phyloP scores from a whole-genome alignment of 2,329 filamentous ascomycete genomes.

The Apiospora aurea region DNA sequence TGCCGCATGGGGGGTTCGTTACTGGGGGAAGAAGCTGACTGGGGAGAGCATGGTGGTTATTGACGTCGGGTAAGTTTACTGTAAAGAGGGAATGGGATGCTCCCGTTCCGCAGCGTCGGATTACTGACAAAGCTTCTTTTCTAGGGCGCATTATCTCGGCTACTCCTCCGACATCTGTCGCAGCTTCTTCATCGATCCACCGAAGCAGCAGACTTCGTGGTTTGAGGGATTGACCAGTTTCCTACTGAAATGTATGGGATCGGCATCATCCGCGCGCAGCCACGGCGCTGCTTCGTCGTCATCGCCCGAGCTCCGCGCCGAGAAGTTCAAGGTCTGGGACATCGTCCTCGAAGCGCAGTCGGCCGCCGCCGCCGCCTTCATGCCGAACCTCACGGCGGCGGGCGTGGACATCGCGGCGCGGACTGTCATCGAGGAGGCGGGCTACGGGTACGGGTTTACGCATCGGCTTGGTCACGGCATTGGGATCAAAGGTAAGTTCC shows the following conservation, averaged over 20 bases:
- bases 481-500: slow-evolving; percentile 61
- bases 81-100: too few species aligned
- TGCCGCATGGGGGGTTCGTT: slow-evolving; percentile 61
- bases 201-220: not conserved
- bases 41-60: slow-evolving; percentile 66
- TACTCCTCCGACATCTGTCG: slow-evolving; percentile 71
- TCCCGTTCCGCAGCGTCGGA: too few species aligned
- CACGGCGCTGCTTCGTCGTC: not conserved
- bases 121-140: slow-evolving; percentile 25
- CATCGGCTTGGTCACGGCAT: slow-evolving; percentile 70
- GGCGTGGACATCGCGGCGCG: slow-evolving; percentile 68
- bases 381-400: slow-evolving; percentile 60
- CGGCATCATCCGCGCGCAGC: not conserved
- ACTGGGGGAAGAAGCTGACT: slow-evolving; percentile 58
- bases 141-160: slow-evolving; percentile 62
- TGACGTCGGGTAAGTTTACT: slow-evolving; percentile 60
- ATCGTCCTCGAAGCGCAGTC: slow-evolving; percentile 69
- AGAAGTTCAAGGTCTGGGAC: slow-evolving; percentile 66
- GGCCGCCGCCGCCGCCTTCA: slow-evolving; percentile 58
- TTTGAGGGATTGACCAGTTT: not conserved
- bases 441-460: slow-evolving; percentile 66
- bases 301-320: slow-evolving; percentile 40
- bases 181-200: slow-evolving; percentile 61
- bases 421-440: slow-evolving; percentile 61
- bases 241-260: not conserved